Evolutionary conservation across 352 stramenopile genomes (phyloP).

Genomic region (Elongisporangium anandrum): DNA sequence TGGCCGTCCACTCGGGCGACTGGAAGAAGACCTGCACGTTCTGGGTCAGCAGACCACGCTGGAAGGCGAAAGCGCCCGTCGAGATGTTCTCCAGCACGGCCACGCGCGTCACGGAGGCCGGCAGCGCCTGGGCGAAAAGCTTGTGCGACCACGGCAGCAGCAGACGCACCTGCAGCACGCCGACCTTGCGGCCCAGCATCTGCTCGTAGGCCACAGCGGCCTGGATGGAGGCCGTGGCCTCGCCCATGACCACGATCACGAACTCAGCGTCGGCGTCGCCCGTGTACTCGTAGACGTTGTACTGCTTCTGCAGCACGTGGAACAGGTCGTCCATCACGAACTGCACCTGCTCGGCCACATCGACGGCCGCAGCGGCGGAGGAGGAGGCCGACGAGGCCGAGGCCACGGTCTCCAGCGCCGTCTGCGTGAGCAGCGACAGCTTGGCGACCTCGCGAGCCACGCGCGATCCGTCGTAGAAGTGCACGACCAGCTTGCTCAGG

Average conservation of each 20-base stretch:
- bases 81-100: conserved; percentile 75
- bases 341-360: conserved; percentile 65
- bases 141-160: conserved; percentile 69
- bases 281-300: conserved; percentile 80
- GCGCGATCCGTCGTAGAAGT: conserved; percentile 80
- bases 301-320: conserved; percentile 69
- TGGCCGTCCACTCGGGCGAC: conserved; percentile 33
- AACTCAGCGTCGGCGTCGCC: conserved; percentile 56
- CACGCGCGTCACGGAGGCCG: conserved; percentile 44
- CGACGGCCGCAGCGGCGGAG: conserved; percentile 6
- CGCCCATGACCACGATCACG: conserved; percentile 69
- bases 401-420: conserved; percentile 45
- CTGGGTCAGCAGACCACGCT: conserved; percentile 60
- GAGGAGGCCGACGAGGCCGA: conserved; percentile 19
- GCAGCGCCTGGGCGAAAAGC: conserved; percentile 65
- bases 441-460: conserved; percentile 59
- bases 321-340: conserved; percentile 71
- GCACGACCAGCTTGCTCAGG: conserved; percentile 58
- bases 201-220: conserved; percentile 70
- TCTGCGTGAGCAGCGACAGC: conserved; percentile 44
- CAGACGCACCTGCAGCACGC: conserved; percentile 68
- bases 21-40: conserved; percentile 75
- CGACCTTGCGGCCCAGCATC: conserved; percentile 70
- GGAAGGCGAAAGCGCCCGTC: conserved; percentile 53
- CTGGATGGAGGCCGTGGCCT: conserved; percentile 47